Base-by-base conservation (phyloP, 768 basidiomycete species). In the Zangia roseola region DNA sequence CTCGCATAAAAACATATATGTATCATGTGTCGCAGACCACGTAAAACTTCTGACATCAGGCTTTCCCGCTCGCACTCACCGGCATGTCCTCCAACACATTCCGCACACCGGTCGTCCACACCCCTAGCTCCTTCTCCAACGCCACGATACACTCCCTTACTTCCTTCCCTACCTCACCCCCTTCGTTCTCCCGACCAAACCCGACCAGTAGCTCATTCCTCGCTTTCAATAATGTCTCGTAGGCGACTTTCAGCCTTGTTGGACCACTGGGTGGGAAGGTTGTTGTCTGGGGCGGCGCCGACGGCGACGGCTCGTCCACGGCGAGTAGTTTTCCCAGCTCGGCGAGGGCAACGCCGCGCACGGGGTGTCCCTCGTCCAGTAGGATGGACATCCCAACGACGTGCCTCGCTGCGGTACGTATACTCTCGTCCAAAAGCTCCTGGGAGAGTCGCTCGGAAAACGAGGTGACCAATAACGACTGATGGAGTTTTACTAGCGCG, bases 281-380 rank as follows among this genome's bases (percentile, higher is more conserved):
- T 14, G 56, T 48, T 12, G 48, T 52, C 23, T 52, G 35, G 24
- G 50, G 17, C 28, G 61, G 16, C 57, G 53, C 37, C 13, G 56
- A 51, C 2, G 82, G 79, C 4, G 68, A 64, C 0, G 83, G 84
- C 60, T 91, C 89, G 57, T 92, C 88, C 0, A 92, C 86, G 0
- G 81, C 80, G 6, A 94, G 74, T 7, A 93, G 69, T 69, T 92
- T 94, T 0, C 88, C 91, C 6, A 91, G 73, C 63, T 94, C 92
- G 3, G 85, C 83, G 8, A 86, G 70, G 5, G 87, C 82, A 20
- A 94, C 71, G 0, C 81, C 90, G 1, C 88, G 77, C 1, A 87
- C 77, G 0, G 94, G 92, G 63, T 95, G 93, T 2, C 87, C 88
- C 10, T 71, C 64, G 0, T 71, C 66, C 16, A 91, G 75, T 3